Evolutionary conservation across 176 grass and related monocot genomes (phyloP).

Genomic region (Tillandsia fasciculata): DNA sequence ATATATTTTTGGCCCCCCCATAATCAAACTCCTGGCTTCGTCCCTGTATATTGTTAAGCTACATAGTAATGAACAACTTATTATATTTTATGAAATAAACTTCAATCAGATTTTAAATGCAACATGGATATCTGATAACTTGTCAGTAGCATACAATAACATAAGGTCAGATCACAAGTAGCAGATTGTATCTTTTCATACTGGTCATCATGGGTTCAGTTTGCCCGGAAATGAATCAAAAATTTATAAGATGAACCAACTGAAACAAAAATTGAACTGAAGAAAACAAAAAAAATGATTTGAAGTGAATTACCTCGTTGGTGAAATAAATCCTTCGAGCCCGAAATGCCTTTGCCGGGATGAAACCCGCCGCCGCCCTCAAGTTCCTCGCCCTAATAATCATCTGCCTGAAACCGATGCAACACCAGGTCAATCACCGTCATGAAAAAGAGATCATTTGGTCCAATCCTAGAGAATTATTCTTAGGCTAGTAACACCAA

Average conservation of each 20-base stretch:
- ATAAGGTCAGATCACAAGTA: no score
- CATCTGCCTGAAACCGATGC: conserved; percentile 46
- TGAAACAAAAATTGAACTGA: neutral
- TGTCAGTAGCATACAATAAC: no score
- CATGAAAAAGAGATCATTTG: neutral
- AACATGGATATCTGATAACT: no score
- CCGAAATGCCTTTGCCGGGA: conserved; percentile 78
- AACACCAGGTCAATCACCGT: neutral
- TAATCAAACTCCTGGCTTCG: no score
- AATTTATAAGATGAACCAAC: neutral
- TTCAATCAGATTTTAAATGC: no score
- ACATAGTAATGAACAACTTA: no score
- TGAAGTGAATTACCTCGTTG: conserved; percentile 55
- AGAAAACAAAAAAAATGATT: neutral
- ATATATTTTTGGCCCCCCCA: no score
- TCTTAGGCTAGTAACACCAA: neutral
- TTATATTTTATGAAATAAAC: no score
- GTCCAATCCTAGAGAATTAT: neutral
- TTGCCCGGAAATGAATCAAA: no score
- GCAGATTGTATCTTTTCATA: no score
- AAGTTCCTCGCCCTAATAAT: conserved; percentile 88
- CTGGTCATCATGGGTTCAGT: no score
- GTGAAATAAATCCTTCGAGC: conserved; percentile 75
- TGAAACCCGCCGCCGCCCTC: conserved; percentile 57
- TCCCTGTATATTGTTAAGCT: no score